Conservation (phyloP, 305 asterid species). For the Vinca major region DNA sequence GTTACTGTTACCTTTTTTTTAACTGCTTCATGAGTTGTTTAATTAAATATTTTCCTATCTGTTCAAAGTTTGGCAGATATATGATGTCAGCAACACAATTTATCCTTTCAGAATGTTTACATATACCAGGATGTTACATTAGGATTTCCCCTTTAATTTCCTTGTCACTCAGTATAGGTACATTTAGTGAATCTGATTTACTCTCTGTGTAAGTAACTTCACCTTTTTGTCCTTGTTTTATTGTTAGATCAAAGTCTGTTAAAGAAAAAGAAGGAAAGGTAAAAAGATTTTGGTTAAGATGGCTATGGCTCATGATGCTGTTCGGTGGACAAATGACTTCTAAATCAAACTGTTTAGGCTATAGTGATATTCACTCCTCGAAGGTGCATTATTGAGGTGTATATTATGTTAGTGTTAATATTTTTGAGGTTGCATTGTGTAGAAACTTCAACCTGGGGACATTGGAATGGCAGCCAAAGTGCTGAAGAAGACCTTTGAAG, state of each 20-base stretch:
- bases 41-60: neutral
- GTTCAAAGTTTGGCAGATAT: neutral
- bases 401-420: neutral
- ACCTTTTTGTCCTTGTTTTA: neutral
- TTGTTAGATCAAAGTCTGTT: neutral
- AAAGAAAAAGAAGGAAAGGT: neutral
- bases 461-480: constrained; percentile 28
- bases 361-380: neutral
- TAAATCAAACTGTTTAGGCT: neutral
- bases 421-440: constrained; percentile 3
- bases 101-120: neutral
- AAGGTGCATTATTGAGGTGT: neutral
- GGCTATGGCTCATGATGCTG: neutral
- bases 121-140: neutral
- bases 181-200: neutral
- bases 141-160: neutral
- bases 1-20: neutral
- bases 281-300: neutral
- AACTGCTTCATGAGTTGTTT: neutral
- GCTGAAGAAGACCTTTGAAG: constrained; percentile 26
- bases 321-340: neutral
- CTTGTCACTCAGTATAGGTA: neutral
- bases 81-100: neutral
- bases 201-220: neutral
- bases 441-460: constrained; percentile 11